Evolutionary conservation across 495 filamentous ascomycete species (phyloP).

Genomic region (Amorphotheca resinae): DNA sequence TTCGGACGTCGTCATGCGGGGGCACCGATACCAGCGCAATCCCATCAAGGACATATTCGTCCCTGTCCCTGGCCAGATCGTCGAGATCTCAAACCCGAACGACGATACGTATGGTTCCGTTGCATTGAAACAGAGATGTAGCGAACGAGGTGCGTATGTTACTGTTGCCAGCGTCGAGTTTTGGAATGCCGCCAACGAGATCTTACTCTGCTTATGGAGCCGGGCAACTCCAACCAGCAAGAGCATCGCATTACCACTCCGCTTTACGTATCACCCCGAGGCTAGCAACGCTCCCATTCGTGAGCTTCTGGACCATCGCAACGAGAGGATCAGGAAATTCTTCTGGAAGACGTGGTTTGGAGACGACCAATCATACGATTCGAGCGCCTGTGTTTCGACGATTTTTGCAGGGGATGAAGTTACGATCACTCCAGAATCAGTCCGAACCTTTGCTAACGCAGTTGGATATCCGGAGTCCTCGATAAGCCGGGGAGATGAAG

Average conservation of each 20-base stretch:
- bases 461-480: constrained; percentile 40
- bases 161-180: not conserved
- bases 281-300: constrained; percentile 84
- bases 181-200: not conserved
- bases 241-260: not conserved
- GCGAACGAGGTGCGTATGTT: not conserved
- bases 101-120: not conserved
- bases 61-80: not conserved
- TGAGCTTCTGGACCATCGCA: constrained; percentile 84
- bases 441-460: constrained; percentile 83
- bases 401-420: not conserved
- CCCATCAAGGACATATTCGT: not conserved
- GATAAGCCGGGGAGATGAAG: constrained; percentile 71
- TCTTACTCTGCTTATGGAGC: not conserved
- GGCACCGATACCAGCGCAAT: not conserved
- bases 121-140: not conserved
- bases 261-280: constrained; percentile 43
- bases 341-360: not conserved
- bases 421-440: constrained; percentile 67
- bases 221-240: not conserved
- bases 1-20: not conserved
- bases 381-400: not conserved
- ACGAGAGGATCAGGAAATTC: constrained; percentile 35
- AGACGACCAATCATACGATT: not conserved
- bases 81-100: not conserved